These are phyloP conservation scores for Zizania palustris DNA, from an alignment of 202 grass and related monocot species.

Conservation along the genomic window DNA sequence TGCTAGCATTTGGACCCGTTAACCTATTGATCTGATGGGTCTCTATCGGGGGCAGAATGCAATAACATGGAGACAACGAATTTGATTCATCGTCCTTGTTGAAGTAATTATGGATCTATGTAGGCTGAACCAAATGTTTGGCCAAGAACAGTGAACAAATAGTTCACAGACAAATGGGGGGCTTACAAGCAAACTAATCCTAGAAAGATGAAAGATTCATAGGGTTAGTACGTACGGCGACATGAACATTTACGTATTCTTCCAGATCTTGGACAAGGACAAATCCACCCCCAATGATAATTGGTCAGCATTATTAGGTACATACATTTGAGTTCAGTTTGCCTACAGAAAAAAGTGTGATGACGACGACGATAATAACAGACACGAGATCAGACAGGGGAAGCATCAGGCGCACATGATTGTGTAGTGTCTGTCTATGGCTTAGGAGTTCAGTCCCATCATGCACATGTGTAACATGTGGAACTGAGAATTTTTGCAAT, in stretches of 20 bases:
- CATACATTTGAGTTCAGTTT: slow-evolving; percentile 15
- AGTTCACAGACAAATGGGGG: not conserved
- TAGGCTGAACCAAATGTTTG: not conserved
- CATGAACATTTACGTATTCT: slow-evolving; percentile 25
- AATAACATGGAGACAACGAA: slow-evolving; percentile 2
- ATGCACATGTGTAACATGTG: slow-evolving; percentile 6
- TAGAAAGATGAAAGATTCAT: slow-evolving; percentile 30
- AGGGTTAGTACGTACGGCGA: not conserved
- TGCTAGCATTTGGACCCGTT: not conserved
- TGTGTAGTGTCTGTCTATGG: slow-evolving; percentile 5
- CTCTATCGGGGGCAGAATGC: not conserved
- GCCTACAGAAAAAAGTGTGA: not conserved
- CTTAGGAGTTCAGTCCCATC: not conserved
- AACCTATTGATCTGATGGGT: slow-evolving; percentile 2
- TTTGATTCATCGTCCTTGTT: not conserved
- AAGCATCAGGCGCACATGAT: slow-evolving; percentile 37
- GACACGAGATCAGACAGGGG: slow-evolving; percentile 29
- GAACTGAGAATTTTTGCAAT: not conserved
- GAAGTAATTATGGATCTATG: not conserved
- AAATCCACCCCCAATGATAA: slow-evolving; percentile 29
- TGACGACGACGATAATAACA: not conserved
- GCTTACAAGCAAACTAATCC: not conserved
- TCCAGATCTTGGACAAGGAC: slow-evolving; percentile 35
- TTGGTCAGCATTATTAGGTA: not conserved
- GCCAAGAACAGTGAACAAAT: slow-evolving; percentile 4